Percentiles rank a stretch among this genome's conserved stretches.
phyloP scores from a whole-genome alignment of 2,329 filamentous ascomycete species.

The Nigrospora osmanthi region DNA sequence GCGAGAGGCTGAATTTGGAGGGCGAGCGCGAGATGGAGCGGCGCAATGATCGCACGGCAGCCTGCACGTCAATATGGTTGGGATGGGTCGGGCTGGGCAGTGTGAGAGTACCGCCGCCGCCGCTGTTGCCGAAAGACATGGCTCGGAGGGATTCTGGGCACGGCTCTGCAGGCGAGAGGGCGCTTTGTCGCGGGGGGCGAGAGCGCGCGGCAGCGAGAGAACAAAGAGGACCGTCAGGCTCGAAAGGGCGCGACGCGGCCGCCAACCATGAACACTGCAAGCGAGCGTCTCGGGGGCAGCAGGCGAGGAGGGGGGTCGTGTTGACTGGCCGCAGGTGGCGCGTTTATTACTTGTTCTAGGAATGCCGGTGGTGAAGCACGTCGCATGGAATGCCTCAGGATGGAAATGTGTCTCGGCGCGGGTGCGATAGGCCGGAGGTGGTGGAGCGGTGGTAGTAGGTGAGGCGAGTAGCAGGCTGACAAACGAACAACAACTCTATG shows the following conservation, averaged over 20 bases:
- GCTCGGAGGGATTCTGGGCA: slow-evolving; percentile 8
- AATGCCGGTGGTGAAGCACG: neutral
- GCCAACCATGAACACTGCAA: neutral
- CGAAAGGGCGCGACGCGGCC: neutral
- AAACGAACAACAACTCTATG: too few species aligned
- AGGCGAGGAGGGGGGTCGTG: too few species aligned
- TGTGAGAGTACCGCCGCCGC: slow-evolving; percentile 68
- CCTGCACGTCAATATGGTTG: slow-evolving; percentile 70
- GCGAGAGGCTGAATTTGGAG: slow-evolving; percentile 69
- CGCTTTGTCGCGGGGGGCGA: neutral
- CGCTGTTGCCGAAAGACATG: slow-evolving; percentile 52
- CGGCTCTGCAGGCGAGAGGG: neutral
- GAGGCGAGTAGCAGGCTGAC: too few species aligned
- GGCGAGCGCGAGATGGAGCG: slow-evolving; percentile 90
- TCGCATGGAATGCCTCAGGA: neutral
- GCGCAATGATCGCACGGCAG: slow-evolving; percentile 73
- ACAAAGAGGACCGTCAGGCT: slow-evolving; percentile 1
- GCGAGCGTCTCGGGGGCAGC: too few species aligned
- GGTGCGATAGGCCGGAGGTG: too few species aligned
- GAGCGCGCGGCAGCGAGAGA: neutral
- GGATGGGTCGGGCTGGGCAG: slow-evolving; percentile 79
- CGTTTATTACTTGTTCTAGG: neutral
- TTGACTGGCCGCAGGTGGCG: too few species aligned
- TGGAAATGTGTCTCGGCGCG: too few species aligned
- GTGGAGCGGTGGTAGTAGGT: too few species aligned